phyloP scores from a whole-genome alignment of 208 protist genomes.

The Leishmania aethiopica region DNA sequence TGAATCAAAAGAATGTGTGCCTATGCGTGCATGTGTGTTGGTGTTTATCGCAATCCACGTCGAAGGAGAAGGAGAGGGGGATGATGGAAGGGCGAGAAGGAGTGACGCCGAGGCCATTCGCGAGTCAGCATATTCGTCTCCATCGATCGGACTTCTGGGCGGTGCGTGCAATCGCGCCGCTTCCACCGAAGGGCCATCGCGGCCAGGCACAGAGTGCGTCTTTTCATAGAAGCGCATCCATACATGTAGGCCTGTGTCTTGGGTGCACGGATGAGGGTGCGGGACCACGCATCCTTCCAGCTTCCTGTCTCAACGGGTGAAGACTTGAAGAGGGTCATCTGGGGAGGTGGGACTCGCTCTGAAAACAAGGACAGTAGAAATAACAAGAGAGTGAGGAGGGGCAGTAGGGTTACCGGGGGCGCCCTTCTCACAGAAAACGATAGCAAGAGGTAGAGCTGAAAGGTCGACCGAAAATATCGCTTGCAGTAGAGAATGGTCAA shows the following conservation, averaged over 20 bases:
- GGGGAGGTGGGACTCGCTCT: not conserved
- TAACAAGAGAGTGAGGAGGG: not conserved
- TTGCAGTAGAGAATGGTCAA: too few species aligned
- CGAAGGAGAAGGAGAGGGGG: too few species aligned
- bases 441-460: not conserved
- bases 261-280: not conserved
- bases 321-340: not conserved
- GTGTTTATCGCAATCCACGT: too few species aligned
- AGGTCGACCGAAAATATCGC: not conserved
- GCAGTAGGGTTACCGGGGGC: not conserved
- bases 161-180: too few species aligned
- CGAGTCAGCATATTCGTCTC: too few species aligned
- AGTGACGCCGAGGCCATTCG: too few species aligned
- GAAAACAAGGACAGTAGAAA: not conserved
- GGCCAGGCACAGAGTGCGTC: not conserved
- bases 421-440: too few species aligned
- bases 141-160: too few species aligned
- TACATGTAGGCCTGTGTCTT: not conserved
- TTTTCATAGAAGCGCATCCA: not conserved
- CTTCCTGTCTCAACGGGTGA: not conserved
- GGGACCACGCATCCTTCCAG: not conserved
- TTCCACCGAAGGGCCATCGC: not conserved
- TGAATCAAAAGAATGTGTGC: too few species aligned
- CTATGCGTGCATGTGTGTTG: too few species aligned
- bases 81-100: not conserved